A percentile compares a stretch with the other conserved stretches of the same genome.
These are phyloP conservation scores for Cyberlindnera nakhonratchasimensis DNA, from an alignment of 805 yeast genomes.

Conservation along the genomic window DNA sequence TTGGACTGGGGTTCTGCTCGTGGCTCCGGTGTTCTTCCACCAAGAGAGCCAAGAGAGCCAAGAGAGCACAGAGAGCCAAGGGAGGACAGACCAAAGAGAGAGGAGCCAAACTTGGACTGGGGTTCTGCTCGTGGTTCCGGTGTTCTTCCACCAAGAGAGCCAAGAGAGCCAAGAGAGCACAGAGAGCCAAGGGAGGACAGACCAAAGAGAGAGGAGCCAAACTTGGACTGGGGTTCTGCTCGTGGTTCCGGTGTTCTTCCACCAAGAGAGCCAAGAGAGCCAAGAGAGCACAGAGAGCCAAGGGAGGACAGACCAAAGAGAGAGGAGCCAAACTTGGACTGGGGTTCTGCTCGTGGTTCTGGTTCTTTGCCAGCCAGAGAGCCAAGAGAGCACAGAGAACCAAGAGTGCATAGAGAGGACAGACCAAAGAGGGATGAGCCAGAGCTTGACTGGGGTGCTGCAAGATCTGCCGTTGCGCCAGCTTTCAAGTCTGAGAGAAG, in stretches of 20 bases:
- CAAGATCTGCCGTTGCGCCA: constrained; percentile 34
- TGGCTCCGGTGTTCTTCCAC: constrained; percentile 33
- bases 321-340: constrained; percentile 41
- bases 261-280: constrained; percentile 32
- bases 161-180: constrained; percentile 21
- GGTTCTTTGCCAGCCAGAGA: constrained; percentile 30
- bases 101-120: constrained; percentile 44
- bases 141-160: constrained; percentile 34
- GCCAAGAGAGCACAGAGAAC: constrained; percentile 26
- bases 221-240: constrained; percentile 45
- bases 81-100: constrained; percentile 29
- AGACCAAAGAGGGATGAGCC: constrained; percentile 36
- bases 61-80: constrained; percentile 28
- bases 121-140: constrained; percentile 37
- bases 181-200: constrained; percentile 32
- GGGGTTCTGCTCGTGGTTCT: constrained; percentile 51
- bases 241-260: constrained; percentile 31
- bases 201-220: constrained; percentile 37
- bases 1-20: constrained; percentile 47
- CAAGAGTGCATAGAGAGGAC: constrained; percentile 31
- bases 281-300: constrained; percentile 5
- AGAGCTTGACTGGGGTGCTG: constrained; percentile 45
- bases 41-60: constrained; percentile 28
- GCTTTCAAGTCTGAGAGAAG: constrained; percentile 35
- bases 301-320: constrained; percentile 43